Base-by-base conservation (phyloP, 1,284 basidiomycete genomes). In the Sparassis latifolia region DNA sequence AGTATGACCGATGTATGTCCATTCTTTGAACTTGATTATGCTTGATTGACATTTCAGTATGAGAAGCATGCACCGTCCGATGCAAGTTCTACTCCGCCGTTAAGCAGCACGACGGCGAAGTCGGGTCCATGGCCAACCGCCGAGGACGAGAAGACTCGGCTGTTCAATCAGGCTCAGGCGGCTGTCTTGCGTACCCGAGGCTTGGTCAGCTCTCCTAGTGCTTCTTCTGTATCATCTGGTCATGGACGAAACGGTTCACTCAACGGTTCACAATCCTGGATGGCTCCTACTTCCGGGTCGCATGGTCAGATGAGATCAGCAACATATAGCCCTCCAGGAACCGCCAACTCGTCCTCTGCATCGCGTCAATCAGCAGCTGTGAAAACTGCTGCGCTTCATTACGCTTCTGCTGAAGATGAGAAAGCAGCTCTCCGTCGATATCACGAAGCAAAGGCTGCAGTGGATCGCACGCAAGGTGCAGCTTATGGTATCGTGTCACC, bases 341-440 rank as follows among this genome's bases (percentile, higher is more conserved):
- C 20, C 20, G 20, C 20, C 20, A 20, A 20, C 20, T 20, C 20
- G 20, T 20, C 20, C 20, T 20, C 20, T 20, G 20, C 1, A 20
- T 20, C 20, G 1, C 20, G 20, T 20, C 20, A 20, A 20, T 20
- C 20, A 20, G 20, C 20, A 20, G 20, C 1, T 20, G 20, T 20
- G 20, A 20, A 20, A 42, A 39, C 50, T 27, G 44, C 45, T 20
- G 48, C 44, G 9, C 42, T 35, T 40, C 46, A 45, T 43, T 60
- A 60, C 51, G 67, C 65, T 2, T 68, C 75, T 28, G 72, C 74
- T 0, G 72, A 72, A 71, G 72, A 77, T 53, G 79, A 80, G 66
- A 89, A 89, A 61, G 83, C 78, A 4, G 82, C 82, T 33, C 62
- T 89, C 51, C 71, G 66, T 55, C 74, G 81, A 47, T 90, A 87